Evolutionary conservation across 805 yeast species (phyloP).

Genomic region (Ogataea angusta): DNA sequence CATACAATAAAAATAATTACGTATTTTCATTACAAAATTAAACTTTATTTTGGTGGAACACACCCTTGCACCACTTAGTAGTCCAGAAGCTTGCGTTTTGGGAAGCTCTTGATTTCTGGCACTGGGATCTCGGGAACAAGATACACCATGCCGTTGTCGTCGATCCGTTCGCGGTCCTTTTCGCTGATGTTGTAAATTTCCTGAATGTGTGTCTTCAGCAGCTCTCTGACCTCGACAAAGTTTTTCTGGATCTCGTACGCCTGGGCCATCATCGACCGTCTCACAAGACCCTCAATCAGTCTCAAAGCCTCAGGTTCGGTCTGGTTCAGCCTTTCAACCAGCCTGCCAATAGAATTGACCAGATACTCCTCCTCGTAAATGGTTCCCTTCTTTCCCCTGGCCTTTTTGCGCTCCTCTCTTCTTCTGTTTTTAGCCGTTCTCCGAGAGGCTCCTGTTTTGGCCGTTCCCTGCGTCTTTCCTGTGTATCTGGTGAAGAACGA

Average conservation of each 20-base stretch:
- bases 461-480: slow-evolving; percentile 94
- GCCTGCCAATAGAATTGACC: slow-evolving; percentile 81
- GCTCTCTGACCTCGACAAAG: slow-evolving; percentile 53
- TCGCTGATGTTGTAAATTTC: slow-evolving; percentile 84
- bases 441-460: slow-evolving; percentile 93
- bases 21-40: not conserved
- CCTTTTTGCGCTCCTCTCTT: slow-evolving; percentile 92
- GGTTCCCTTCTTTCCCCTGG: slow-evolving; percentile 97
- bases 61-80: slow-evolving; percentile 30
- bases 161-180: slow-evolving; percentile 81
- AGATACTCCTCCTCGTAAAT: slow-evolving; percentile 96
- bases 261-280: slow-evolving; percentile 71
- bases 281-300: slow-evolving; percentile 70
- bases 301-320: slow-evolving; percentile 72
- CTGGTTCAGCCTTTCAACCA: slow-evolving; percentile 74
- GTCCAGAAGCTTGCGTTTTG: slow-evolving; percentile 55
- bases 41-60: not conserved
- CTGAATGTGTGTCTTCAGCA: slow-evolving; percentile 55
- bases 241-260: slow-evolving; percentile 76
- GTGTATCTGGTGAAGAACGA: slow-evolving; percentile 95
- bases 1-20: slow-evolving; percentile 19
- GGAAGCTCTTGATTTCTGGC: slow-evolving; percentile 65
- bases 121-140: slow-evolving; percentile 71
- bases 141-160: slow-evolving; percentile 84
- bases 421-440: slow-evolving; percentile 88